Conservation (phyloP, 495 filamentous ascomycete genomes). For the Daldinia loculata region DNA sequence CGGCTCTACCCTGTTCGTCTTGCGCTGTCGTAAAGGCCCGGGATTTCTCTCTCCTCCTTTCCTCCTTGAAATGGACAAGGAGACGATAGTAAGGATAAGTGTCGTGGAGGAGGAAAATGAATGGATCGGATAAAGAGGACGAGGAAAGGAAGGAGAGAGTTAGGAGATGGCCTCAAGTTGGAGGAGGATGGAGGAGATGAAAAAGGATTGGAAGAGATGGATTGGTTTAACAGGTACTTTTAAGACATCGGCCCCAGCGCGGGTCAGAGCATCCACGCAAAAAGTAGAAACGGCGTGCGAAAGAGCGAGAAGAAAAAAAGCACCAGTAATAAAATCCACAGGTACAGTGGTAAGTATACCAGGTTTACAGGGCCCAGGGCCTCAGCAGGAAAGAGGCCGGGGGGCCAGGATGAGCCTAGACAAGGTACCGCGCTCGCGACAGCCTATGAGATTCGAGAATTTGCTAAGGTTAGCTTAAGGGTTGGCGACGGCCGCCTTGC, state of each 20-base stretch:
- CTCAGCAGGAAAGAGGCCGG: slow-evolving; percentile 33
- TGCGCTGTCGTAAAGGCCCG: slow-evolving; percentile 41
- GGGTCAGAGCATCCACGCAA: slow-evolving; percentile 37
- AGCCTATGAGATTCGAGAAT: slow-evolving; percentile 33
- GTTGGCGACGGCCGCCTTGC: slow-evolving; percentile 36
- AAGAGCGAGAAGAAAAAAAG: slow-evolving; percentile 8
- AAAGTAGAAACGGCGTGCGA: slow-evolving; percentile 15
- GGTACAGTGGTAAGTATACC: slow-evolving; percentile 9
- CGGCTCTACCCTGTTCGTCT: slow-evolving; percentile 42
- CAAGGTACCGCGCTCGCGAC: slow-evolving; percentile 43
- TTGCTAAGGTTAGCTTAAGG: slow-evolving; percentile 27
- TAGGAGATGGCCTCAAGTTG: slow-evolving; percentile 64
- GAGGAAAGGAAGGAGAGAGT: slow-evolving; percentile 61
- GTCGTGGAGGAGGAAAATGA: slow-evolving; percentile 53
- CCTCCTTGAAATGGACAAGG: slow-evolving; percentile 56
- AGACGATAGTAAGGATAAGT: slow-evolving; percentile 49
- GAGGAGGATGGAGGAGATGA: slow-evolving; percentile 64
- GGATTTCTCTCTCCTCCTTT: slow-evolving; percentile 49
- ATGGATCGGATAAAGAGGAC: slow-evolving; percentile 65
- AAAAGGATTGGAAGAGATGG: slow-evolving; percentile 61
- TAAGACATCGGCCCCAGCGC: slow-evolving; percentile 55
- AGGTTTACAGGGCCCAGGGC: slow-evolving; percentile 21
- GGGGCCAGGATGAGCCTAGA: slow-evolving; percentile 46
- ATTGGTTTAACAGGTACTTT: slow-evolving; percentile 59
- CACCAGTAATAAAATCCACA: slow-evolving; percentile 10